These are phyloP conservation scores for Wickerhamiella musiphila DNA, from an alignment of 805 yeast species.

Conservation along the genomic window DNA sequence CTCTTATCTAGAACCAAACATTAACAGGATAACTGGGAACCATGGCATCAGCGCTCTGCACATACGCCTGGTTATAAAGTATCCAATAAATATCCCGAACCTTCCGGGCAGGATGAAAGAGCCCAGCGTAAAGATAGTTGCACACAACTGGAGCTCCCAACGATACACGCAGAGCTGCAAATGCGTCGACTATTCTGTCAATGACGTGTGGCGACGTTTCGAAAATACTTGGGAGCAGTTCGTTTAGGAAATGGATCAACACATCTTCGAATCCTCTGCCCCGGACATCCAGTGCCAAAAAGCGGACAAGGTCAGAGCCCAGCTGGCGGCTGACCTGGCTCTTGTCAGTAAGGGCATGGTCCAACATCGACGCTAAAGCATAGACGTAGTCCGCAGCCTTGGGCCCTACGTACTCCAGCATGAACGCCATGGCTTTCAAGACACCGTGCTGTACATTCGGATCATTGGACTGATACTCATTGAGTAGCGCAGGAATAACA, in stretches of 20 bases:
- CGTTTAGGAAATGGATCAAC: conserved; percentile 64
- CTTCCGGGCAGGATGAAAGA: conserved; percentile 83
- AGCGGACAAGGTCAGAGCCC: conserved; percentile 73
- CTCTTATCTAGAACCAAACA: conserved; percentile 32
- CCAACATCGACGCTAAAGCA: conserved; percentile 59
- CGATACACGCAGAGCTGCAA: conserved; percentile 52
- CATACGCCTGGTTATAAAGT: conserved; percentile 57
- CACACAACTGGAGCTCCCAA: conserved; percentile 61
- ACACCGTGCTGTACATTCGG: conserved; percentile 92
- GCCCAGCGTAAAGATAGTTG: conserved; percentile 72
- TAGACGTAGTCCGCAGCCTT: conserved; percentile 67
- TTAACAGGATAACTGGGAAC: conserved; percentile 62
- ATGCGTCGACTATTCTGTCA: conserved; percentile 57
- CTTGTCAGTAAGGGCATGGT: conserved; percentile 79
- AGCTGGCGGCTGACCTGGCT: conserved; percentile 92
- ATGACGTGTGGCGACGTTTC: conserved; percentile 96
- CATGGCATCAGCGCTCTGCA: conserved; percentile 53
- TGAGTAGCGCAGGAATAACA: conserved; percentile 85
- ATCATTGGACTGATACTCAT: conserved; percentile 85
- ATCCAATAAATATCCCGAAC: conserved; percentile 81
- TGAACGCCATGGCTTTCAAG: conserved; percentile 70
- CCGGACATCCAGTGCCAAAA: conserved; percentile 59
- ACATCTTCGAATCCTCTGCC: conserved; percentile 69
- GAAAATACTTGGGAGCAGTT: conserved; percentile 72
- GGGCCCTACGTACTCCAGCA: conserved; percentile 82